phyloP scores from a whole-genome alignment of 192 early-diverging fungal species.

The Gamsiella multidivaricata region DNA sequence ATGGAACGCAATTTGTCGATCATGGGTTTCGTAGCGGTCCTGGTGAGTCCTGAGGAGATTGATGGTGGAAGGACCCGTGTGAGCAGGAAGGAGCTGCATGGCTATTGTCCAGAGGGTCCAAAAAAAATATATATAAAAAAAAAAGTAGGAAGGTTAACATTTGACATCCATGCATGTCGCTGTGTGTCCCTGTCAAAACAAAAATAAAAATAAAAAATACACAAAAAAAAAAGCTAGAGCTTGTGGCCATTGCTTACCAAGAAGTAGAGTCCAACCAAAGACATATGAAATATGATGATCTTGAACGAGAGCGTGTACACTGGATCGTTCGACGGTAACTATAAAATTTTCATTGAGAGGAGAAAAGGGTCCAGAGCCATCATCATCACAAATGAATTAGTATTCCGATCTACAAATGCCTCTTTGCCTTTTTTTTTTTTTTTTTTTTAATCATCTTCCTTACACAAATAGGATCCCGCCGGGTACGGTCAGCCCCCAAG shows the following conservation, averaged over 20 bases:
- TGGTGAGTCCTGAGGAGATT: conserved; percentile 23
- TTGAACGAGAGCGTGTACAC: conserved; percentile 42
- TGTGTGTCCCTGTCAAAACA: no score
- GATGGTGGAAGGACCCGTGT: conserved; percentile 24
- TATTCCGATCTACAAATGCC: neutral
- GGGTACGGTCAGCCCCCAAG: conserved; percentile 18
- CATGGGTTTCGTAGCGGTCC: conserved; percentile 52
- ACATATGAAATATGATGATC: conserved; percentile 47
- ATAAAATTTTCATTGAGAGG: neutral
- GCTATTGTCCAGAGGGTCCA: conserved; percentile 16
- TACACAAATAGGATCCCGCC: conserved; percentile 27
- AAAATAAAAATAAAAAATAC: neutral
- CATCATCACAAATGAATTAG: no score
- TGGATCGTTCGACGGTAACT: conserved; percentile 25
- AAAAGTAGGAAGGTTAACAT: neutral
- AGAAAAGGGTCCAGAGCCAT: no score
- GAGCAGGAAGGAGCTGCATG: conserved; percentile 29
- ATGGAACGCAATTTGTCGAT: conserved; percentile 41
- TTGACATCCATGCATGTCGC: no score
- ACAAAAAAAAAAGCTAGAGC: neutral
- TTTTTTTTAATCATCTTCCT: neutral
- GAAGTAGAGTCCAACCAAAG: conserved; percentile 46
- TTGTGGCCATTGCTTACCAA: no score
- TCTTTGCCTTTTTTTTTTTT: neutral
- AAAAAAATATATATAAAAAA: neutral